Percentiles rank a stretch among this genome's conserved stretches.
Evolutionary conservation across 169 alveolate species (phyloP).

Genomic region (Cryptosporidium viatorum): DNA sequence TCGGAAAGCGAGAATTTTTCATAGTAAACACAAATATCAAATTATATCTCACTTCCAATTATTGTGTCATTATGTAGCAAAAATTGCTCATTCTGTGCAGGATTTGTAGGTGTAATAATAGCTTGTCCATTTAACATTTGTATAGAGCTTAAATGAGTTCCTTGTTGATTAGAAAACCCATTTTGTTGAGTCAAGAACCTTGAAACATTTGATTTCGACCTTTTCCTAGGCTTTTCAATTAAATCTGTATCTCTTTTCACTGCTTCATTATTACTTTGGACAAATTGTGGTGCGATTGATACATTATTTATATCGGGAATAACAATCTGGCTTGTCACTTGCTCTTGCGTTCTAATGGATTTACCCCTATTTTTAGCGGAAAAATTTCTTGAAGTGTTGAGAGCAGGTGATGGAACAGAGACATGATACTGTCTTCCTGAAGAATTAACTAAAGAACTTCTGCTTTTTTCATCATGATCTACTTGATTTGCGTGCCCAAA

Average conservation of each 20-base stretch:
- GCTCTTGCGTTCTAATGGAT: constrained; percentile 47
- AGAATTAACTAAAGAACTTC: not conserved
- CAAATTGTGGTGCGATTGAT: not conserved
- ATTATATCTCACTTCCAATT: not conserved
- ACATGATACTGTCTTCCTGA: constrained; percentile 21
- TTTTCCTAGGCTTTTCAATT: constrained; percentile 50
- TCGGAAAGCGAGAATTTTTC: not conserved
- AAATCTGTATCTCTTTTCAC: constrained; percentile 25
- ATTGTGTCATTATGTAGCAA: not conserved
- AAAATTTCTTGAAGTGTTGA: constrained; percentile 18
- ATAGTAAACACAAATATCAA: not conserved
- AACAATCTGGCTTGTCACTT: not conserved
- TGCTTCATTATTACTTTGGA: not conserved
- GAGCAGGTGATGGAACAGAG: constrained; percentile 12
- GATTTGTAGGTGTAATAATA: not conserved
- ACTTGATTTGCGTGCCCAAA: not conserved
- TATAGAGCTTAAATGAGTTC: not conserved
- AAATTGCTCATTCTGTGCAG: constrained; percentile 14
- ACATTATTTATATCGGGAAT: not conserved
- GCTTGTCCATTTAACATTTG: constrained; percentile 15
- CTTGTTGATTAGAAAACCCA: constrained; percentile 12
- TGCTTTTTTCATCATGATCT: constrained; percentile 39
- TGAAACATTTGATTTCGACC: constrained; percentile 25
- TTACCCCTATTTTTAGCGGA: constrained; percentile 21
- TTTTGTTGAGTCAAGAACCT: constrained; percentile 37